Evolutionary conservation across 306 rosid species (phyloP).

Genomic region (Cotoneaster glaucophyllus): DNA sequence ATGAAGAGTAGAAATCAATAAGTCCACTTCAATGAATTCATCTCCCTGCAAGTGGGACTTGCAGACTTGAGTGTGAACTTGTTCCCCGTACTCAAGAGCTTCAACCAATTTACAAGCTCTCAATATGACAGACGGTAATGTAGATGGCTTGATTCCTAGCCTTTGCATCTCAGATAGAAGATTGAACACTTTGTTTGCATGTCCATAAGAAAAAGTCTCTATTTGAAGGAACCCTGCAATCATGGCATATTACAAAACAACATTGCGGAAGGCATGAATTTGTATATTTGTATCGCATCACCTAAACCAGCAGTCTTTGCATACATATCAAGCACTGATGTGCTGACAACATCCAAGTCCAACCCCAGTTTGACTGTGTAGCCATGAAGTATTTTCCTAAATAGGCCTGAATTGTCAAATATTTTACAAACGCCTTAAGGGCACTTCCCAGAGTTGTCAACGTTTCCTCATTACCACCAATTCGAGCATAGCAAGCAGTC

Average conservation of each 20-base stretch:
- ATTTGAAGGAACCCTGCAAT: conserved; percentile 41
- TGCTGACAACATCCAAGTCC: conserved; percentile 35
- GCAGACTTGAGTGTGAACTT: conserved; percentile 47
- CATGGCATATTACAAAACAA: conserved; percentile 46
- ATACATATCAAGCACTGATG: conserved; percentile 55
- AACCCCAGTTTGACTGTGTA: conserved; percentile 34
- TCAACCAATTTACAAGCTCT: conserved; percentile 37
- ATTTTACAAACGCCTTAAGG: conserved; percentile 36
- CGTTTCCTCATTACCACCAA: conserved; percentile 24
- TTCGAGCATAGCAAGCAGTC: conserved; percentile 43
- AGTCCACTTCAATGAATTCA: conserved; percentile 47
- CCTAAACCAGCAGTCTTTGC: conserved; percentile 39
- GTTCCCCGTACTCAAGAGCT: conserved; percentile 37
- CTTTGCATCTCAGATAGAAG: conserved; percentile 43
- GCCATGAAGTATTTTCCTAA: conserved; percentile 44
- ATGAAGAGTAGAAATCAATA: conserved; percentile 43
- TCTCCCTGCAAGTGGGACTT: conserved; percentile 37
- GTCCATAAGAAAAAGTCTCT: conserved; percentile 12
- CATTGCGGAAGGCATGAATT: conserved; percentile 22
- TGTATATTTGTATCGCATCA: conserved; percentile 35
- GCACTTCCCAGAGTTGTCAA: conserved; percentile 34
- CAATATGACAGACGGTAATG: conserved; percentile 46
- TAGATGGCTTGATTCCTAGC: conserved; percentile 41
- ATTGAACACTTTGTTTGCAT: conserved; percentile 27
- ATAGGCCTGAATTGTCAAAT: conserved; percentile 5